Evolutionary conservation across 1,284 basidiomycete species (phyloP).

Genomic region (Hypsizygus ulmarius): DNA sequence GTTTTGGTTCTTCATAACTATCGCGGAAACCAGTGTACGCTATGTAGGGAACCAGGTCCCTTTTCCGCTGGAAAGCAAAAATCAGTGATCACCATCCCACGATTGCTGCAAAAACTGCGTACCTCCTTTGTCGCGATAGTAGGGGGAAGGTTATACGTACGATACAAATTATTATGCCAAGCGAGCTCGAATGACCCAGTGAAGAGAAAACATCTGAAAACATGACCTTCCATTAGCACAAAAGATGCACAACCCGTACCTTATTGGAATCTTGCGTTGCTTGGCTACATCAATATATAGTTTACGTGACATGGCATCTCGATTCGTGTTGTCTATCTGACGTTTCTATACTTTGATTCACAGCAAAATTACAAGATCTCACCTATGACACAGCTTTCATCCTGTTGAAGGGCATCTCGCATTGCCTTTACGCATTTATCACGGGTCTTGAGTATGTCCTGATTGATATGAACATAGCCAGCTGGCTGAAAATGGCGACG

Average conservation of each 20-base stretch:
- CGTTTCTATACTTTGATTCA: background rate
- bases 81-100: background rate
- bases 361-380: slow-evolving; percentile 22
- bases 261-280: slow-evolving; percentile 50
- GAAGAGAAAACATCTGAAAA: slow-evolving; percentile 71
- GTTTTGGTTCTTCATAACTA: slow-evolving; percentile 64
- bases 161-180: slow-evolving; percentile 89
- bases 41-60: slow-evolving; percentile 60
- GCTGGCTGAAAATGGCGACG: slow-evolving; percentile 62
- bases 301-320: slow-evolving; percentile 65
- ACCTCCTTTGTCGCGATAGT: slow-evolving; percentile 40
- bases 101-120: slow-evolving; percentile 14
- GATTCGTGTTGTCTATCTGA: slow-evolving; percentile 80
- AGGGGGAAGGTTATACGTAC: slow-evolving; percentile 60
- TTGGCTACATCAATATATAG: slow-evolving; percentile 68
- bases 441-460: slow-evolving; percentile 75
- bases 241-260: slow-evolving; percentile 36
- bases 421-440: slow-evolving; percentile 73
- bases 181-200: slow-evolving; percentile 72
- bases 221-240: background rate
- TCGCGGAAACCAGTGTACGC: slow-evolving; percentile 63
- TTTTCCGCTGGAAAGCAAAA: slow-evolving; percentile 35
- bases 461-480: slow-evolving; percentile 82
- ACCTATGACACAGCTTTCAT: slow-evolving; percentile 78
- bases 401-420: slow-evolving; percentile 51